Percentiles rank a stretch among this genome's conserved stretches.
Conservation (phyloP, 495 filamentous ascomycete species). For the Aspergillus sclerotiicarbonarius region DNA sequence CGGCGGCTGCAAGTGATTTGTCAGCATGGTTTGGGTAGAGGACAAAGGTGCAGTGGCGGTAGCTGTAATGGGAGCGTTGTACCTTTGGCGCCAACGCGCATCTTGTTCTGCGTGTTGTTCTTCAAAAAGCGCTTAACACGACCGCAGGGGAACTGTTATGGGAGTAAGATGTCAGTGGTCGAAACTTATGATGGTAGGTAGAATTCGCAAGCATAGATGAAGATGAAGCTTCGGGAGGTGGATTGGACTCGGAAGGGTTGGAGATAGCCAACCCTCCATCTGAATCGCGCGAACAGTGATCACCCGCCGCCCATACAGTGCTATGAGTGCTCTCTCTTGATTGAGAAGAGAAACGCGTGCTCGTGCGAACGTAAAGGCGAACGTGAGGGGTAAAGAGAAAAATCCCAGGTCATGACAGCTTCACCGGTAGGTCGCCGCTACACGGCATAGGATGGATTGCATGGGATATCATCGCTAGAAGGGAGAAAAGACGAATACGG, state of each 20-base stretch:
- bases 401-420: background rate
- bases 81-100: slow-evolving; percentile 98
- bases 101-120: slow-evolving; percentile 99
- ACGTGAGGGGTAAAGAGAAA: slow-evolving; percentile 8
- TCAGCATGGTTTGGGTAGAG: slow-evolving; percentile 7
- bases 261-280: background rate
- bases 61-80: slow-evolving; percentile 13
- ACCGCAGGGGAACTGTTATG: slow-evolving; percentile 95
- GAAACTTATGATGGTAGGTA: background rate
- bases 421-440: background rate
- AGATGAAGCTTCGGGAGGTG: background rate
- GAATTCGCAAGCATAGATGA: background rate
- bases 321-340: slow-evolving; percentile 1
- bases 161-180: slow-evolving; percentile 15
- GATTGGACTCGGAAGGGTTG: background rate
- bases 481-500: slow-evolving; percentile 42
- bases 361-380: background rate
- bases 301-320: background rate
- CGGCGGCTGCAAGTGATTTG: slow-evolving; percentile 60
- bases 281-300: background rate
- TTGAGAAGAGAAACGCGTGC: background rate
- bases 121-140: slow-evolving; percentile 99
- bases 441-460: background rate
- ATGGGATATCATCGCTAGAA: slow-evolving; percentile 3
- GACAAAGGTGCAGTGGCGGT: background rate